These are phyloP conservation scores for Trichoderma simmonsii DNA, from an alignment of 2,329 filamentous ascomycete genomes.

Conservation along the genomic window DNA sequence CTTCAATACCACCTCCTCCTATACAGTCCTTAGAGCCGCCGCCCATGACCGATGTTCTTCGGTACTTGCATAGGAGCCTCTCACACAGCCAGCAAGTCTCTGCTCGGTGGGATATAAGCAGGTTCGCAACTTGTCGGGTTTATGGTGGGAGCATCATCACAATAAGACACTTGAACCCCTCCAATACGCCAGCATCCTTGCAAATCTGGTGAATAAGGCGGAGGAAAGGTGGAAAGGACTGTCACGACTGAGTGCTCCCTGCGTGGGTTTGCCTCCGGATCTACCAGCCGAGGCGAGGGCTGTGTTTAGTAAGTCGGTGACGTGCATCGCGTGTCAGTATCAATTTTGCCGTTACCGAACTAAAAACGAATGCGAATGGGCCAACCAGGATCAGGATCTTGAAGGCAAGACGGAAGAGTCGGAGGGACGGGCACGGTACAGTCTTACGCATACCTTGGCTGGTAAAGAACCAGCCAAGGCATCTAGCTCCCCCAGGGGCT, in stretches of 20 bases:
- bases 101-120: slow-evolving; percentile 26
- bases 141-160: slow-evolving; percentile 28
- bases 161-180: slow-evolving; percentile 21
- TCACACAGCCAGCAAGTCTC: slow-evolving; percentile 22
- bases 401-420: neutral
- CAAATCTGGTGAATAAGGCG: slow-evolving; percentile 32
- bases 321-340: slow-evolving; percentile 35
- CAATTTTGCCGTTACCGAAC: slow-evolving; percentile 25
- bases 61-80: slow-evolving; percentile 27
- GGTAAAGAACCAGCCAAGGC: too few relatives aligned
- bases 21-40: neutral
- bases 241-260: slow-evolving; percentile 27
- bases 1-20: neutral
- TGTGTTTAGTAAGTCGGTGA: slow-evolving; percentile 22
- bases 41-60: slow-evolving; percentile 15
- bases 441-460: too few relatives aligned
- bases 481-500: too few relatives aligned
- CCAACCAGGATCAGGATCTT: neutral
- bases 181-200: slow-evolving; percentile 31
- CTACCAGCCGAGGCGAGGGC: slow-evolving; percentile 22
- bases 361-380: slow-evolving; percentile 29
- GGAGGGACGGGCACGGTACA: neutral
- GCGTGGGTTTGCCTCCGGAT: slow-evolving; percentile 27
- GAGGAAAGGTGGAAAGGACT: slow-evolving; percentile 17
- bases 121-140: slow-evolving; percentile 26